These are phyloP conservation scores for Ceratocystis variospora DNA, from an alignment of 2,329 filamentous ascomycete genomes.

Conservation along the genomic window DNA sequence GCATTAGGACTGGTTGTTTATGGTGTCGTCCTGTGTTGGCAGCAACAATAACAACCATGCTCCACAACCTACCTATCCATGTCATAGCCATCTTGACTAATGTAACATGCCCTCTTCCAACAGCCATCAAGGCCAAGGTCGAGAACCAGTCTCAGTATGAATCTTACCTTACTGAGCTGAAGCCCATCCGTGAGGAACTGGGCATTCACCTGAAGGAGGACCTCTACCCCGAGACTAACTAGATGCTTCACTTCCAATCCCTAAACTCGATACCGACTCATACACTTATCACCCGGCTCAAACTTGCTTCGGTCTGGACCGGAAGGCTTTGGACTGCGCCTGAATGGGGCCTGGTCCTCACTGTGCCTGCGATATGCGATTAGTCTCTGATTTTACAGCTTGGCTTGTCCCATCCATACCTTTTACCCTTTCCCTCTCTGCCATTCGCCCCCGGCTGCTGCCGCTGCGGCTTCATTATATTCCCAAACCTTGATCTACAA, in stretches of 20 bases:
- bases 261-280: conserved; percentile 6
- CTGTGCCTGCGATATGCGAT: conserved; percentile 7
- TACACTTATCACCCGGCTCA: conserved; percentile 1
- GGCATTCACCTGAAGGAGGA: conserved; percentile 85
- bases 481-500: conserved; percentile 7
- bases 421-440: not conserved
- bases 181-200: conserved; percentile 83
- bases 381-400: conserved; percentile 10
- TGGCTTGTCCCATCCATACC: conserved; percentile 5
- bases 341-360: not conserved
- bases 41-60: not conserved
- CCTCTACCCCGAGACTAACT: conserved; percentile 59
- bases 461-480: conserved; percentile 3
- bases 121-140: conserved; percentile 97
- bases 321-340: conserved; percentile 7
- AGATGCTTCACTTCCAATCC: conserved; percentile 23
- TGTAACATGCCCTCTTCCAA: conserved; percentile 1
- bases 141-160: conserved; percentile 97
- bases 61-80: not conserved
- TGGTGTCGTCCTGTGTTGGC: not conserved
- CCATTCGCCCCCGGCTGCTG: not conserved
- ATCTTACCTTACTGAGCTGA: conserved; percentile 87
- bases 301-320: conserved; percentile 5
- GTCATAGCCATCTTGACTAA: not conserved
- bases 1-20: not conserved